These are phyloP conservation scores for Andrographis paniculata DNA, from an alignment of 305 asterid species.

Conservation along the genomic window DNA sequence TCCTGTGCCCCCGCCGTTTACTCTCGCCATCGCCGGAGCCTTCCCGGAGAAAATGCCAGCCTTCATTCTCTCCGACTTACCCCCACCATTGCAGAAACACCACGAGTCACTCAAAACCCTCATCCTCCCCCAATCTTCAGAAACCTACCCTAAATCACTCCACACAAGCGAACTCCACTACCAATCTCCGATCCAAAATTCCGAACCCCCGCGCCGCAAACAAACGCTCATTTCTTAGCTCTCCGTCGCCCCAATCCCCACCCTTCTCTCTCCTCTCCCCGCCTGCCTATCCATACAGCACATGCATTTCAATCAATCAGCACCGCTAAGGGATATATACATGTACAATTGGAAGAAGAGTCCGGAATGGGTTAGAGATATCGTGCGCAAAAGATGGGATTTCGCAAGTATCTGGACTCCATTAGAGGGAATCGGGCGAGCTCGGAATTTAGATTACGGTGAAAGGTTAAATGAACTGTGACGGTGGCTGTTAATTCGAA, in stretches of 20 bases:
- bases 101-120: constrained; percentile 73
- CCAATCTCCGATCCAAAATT: constrained; percentile 38
- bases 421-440: constrained; percentile 14
- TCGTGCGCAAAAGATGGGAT: constrained; percentile 14
- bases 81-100: constrained; percentile 96
- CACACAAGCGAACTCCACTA: constrained; percentile 8
- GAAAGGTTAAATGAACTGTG: constrained; percentile 12
- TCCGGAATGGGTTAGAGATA: constrained; percentile 3
- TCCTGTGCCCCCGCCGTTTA: constrained; percentile 62
- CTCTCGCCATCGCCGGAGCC: constrained; percentile 69
- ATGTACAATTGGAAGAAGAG: constrained; percentile 1
- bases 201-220: constrained; percentile 22
- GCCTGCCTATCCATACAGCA: not conserved
- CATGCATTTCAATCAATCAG: not conserved
- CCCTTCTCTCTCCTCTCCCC: not conserved
- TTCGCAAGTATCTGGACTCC: constrained; percentile 18
- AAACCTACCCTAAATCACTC: constrained; percentile 1
- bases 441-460: constrained; percentile 14
- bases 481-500: constrained; percentile 14
- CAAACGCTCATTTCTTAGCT: constrained; percentile 20
- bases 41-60: constrained; percentile 72
- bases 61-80: constrained; percentile 85
- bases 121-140: constrained; percentile 29
- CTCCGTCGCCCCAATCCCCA: not conserved
- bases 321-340: not conserved